Percentiles rank a stretch among this genome's conserved stretches.
phyloP scores from a whole-genome alignment of 805 yeast species.

The Saturnispora gosingensis region DNA sequence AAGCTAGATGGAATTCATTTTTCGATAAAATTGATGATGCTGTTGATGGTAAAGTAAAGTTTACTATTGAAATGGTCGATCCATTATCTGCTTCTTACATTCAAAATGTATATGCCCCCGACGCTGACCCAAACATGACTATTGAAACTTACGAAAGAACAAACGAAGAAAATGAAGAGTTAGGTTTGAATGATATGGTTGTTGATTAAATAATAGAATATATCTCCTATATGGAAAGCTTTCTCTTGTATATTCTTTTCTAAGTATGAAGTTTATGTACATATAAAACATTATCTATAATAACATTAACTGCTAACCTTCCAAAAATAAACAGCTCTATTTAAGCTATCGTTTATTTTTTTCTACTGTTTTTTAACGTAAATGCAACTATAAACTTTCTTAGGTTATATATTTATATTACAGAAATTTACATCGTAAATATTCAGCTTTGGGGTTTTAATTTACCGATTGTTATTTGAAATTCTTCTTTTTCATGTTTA shows the following conservation, averaged over 20 bases:
- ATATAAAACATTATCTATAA: too few relatives aligned
- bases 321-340: too few relatives aligned
- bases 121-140: constrained; percentile 90
- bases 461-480: too few relatives aligned
- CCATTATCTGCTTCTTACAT: constrained; percentile 93
- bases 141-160: constrained; percentile 89
- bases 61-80: constrained; percentile 85
- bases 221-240: neutral
- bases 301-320: too few relatives aligned
- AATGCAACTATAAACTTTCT: too few relatives aligned
- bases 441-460: too few relatives aligned
- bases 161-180: constrained; percentile 77
- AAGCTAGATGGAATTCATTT: constrained; percentile 74
- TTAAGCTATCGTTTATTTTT: too few relatives aligned
- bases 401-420: too few relatives aligned
- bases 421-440: too few relatives aligned
- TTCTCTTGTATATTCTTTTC: neutral
- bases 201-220: constrained; percentile 1
- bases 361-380: too few relatives aligned
- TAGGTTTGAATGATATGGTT: constrained; percentile 61
- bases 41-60: constrained; percentile 66
- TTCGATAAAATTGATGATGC: constrained; percentile 70
- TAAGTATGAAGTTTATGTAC: neutral
- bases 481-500: too few relatives aligned
- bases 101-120: constrained; percentile 99